Evolutionary conservation across 768 basidiomycete species (phyloP).

Genomic region (Mycena rebaudengoi): DNA sequence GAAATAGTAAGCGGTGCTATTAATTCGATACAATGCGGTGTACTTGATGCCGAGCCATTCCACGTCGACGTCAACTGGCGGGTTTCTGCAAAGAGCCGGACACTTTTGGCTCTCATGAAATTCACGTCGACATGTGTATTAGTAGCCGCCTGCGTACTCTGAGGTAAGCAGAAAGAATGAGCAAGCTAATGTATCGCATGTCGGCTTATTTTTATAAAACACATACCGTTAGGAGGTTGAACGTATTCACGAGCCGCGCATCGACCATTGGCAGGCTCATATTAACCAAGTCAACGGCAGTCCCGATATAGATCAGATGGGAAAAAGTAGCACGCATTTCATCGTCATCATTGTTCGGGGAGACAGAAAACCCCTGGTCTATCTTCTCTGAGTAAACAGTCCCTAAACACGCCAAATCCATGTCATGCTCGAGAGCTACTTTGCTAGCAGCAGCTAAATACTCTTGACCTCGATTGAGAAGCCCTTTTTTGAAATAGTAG

Average conservation of each 20-base stretch:
- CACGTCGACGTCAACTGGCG: too few species aligned
- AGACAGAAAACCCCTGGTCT: slow-evolving; percentile 10
- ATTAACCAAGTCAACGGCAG: slow-evolving; percentile 13
- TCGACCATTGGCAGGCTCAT: slow-evolving; percentile 1
- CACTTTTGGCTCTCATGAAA: too few species aligned
- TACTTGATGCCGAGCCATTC: background rate
- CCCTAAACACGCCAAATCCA: slow-evolving; percentile 19
- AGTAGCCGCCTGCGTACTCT: too few species aligned
- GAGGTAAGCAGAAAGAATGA: too few species aligned
- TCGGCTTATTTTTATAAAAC: too few species aligned
- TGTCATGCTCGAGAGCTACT: slow-evolving; percentile 12
- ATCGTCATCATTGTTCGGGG: slow-evolving; percentile 14
- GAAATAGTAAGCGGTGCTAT: background rate
- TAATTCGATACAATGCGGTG: background rate
- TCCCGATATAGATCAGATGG: slow-evolving; percentile 14
- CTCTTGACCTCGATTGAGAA: slow-evolving; percentile 17
- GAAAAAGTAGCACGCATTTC: slow-evolving; percentile 19
- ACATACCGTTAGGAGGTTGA: slow-evolving; percentile 22
- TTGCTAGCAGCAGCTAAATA: slow-evolving; percentile 12
- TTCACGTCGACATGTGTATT: too few species aligned
- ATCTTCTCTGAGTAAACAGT: background rate
- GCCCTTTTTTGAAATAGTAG: slow-evolving; percentile 23
- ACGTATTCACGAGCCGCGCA: slow-evolving; percentile 11
- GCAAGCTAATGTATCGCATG: too few species aligned
- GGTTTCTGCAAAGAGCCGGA: too few species aligned